Evolutionary conservation across 306 rosid genomes (phyloP), one percentile per base, ranked within the genome.

Genomic region (Pterocarpus santalinus): DNA sequence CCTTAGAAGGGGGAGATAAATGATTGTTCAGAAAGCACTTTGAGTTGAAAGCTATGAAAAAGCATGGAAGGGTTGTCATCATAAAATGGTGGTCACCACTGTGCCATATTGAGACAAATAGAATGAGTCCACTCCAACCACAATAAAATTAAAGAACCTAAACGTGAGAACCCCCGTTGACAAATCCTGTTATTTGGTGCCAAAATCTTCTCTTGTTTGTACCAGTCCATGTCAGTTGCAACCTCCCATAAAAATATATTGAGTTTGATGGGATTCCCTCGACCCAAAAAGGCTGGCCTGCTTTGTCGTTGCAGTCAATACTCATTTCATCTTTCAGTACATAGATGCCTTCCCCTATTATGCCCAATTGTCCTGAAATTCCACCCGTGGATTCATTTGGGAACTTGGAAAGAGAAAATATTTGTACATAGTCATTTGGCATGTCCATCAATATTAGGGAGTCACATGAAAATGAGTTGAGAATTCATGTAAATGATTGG

Each of bases 1-100:
- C 85, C 89, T 89, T 85, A 64, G 75, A 86, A 84, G 76, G 85
- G 97, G 93, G 97, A 85, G 93, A 93, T 78, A 44, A 91, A 91
- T 93, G 92, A 93, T 95, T 93, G 97, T 83, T 76, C 79, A 83
- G 87, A 70, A 88, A 88, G 81, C 85, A 86, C 76, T 85, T 84
- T 82, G 83, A 75, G 85, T 87, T 83, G 49, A 85, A 85, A 73
- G 72, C 73, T 77, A 5, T 43, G 8, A 58, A 46, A 75, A 83
- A 72, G 82, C 83, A 82, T 71, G 87, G 78, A 78, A 77, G 70
- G 80, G 63, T 81, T 83, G 88, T 79, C 77, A 87, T 89, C 87
- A 91, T 90, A 83, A 81, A 77, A 81, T 88, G 80, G 79, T 70
- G 73, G 63, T 47, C 65, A 63, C 79, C 67, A 65, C 68, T 76